These are phyloP conservation scores for Aspergillus sclerotialis DNA, from an alignment of 2,329 filamentous ascomycete species.

Conservation along the genomic window DNA sequence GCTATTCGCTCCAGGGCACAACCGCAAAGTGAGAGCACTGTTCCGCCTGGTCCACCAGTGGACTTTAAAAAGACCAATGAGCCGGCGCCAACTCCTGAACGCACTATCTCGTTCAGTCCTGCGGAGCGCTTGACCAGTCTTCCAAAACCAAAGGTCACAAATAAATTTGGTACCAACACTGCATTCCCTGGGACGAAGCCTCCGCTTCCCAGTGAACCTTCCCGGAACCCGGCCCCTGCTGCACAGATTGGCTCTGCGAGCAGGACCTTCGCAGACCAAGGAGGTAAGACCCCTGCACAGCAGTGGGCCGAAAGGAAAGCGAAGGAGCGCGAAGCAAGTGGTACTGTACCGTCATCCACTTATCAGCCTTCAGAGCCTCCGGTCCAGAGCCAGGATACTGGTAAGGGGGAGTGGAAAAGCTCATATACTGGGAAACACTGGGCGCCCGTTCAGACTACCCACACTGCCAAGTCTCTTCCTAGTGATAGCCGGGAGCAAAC, in stretches of 20 bases:
- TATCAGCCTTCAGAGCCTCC: constrained; percentile 43
- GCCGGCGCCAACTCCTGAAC: constrained; percentile 64
- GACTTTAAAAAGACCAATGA: constrained; percentile 42
- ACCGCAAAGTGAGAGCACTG: constrained; percentile 42
- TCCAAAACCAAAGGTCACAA: constrained; percentile 91
- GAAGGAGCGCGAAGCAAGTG: constrained; percentile 56
- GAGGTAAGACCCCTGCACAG: constrained; percentile 93
- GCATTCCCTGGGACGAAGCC: constrained; percentile 86
- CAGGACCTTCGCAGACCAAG: constrained; percentile 88
- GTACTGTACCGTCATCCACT: constrained; percentile 40
- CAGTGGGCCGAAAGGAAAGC: constrained; percentile 98
- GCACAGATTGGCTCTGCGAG: constrained; percentile 67
- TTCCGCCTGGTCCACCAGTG: constrained; percentile 29
- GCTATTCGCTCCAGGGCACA: constrained; percentile 82
- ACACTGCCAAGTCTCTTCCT: constrained; percentile 57
- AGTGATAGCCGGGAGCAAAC: constrained; percentile 53
- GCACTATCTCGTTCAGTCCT: constrained; percentile 63
- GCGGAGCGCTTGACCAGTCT: constrained; percentile 78
- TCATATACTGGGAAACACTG: constrained; percentile 85
- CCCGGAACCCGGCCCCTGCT: constrained; percentile 53
- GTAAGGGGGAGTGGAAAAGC: constrained; percentile 75
- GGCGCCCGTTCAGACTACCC: constrained; percentile 71
- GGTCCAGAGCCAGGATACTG: constrained; percentile 63
- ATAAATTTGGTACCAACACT: constrained; percentile 68
- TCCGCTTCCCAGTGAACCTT: constrained; percentile 65